Conservation (phyloP, 495 filamentous ascomycete species). For the Tetracladium marchalianum region DNA sequence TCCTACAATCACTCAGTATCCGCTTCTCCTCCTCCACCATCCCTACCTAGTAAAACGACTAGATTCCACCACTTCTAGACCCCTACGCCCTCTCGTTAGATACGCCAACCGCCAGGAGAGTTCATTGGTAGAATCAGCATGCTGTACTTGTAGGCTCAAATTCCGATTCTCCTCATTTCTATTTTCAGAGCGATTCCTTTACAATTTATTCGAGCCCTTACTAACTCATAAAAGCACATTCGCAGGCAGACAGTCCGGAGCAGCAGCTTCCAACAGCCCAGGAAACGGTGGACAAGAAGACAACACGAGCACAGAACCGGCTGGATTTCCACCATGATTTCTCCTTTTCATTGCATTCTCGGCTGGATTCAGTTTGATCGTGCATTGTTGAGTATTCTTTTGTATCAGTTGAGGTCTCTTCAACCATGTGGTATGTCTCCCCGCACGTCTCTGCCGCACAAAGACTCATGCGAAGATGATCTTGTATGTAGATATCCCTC, state of each 20-base stretch:
- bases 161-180: constrained; percentile 3
- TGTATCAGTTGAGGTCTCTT: constrained; percentile 55
- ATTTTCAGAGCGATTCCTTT: neutral
- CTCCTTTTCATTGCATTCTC: constrained; percentile 56
- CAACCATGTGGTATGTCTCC: constrained; percentile 47
- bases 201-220: constrained; percentile 17
- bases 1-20: no score
- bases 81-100: no score
- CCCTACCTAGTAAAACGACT: no score
- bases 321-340: constrained; percentile 3
- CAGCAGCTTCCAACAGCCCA: constrained; percentile 30
- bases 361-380: constrained; percentile 50
- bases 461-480: constrained; percentile 30
- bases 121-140: constrained; percentile 14
- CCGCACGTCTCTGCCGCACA: constrained; percentile 8
- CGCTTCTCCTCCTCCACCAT: no score
- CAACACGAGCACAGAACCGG: neutral
- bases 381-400: constrained; percentile 59
- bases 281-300: constrained; percentile 5
- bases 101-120: constrained; percentile 2
- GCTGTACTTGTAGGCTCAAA: constrained; percentile 16
- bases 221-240: constrained; percentile 20
- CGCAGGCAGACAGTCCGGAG: constrained; percentile 24
- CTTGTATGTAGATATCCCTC: constrained; percentile 33
- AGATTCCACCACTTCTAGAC: no score